These are phyloP conservation scores for Debaryomycetaceae sp. DNA, from an alignment of 1,139 yeast species.

Conservation along the genomic window DNA sequence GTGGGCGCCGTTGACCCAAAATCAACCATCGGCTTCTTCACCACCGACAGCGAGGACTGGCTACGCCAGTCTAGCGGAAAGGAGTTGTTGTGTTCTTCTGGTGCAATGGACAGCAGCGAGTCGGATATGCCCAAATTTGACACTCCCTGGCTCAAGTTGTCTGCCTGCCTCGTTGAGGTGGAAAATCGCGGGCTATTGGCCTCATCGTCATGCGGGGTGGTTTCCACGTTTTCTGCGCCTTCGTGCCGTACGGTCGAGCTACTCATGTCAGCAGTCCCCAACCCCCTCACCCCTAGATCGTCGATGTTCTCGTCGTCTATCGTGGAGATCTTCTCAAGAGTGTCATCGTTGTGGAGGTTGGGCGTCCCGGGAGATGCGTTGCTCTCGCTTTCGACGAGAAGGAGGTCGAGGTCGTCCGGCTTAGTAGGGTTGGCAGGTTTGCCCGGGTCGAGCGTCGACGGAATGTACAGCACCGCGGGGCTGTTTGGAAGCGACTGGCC, in stretches of 20 bases:
- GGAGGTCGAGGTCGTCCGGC: slow-evolving; percentile 12
- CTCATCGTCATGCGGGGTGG: no score
- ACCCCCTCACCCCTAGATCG: no score
- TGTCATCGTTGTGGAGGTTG: slow-evolving; percentile 19
- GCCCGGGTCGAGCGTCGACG: slow-evolving; percentile 10
- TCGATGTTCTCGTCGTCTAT: slow-evolving; percentile 35
- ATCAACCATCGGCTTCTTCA: no score
- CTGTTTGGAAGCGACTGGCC: no score
- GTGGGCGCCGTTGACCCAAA: slow-evolving; percentile 4
- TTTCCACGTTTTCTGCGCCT: slow-evolving; percentile 3
- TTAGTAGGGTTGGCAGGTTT: slow-evolving; percentile 5
- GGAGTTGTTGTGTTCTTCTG: slow-evolving; percentile 6
- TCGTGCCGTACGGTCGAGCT: slow-evolving; percentile 9
- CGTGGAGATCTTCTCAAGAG: slow-evolving; percentile 30
- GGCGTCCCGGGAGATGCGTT: slow-evolving; percentile 14
- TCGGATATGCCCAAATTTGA: slow-evolving; percentile 5
- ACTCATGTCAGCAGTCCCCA: slow-evolving; percentile 10
- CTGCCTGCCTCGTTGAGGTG: slow-evolving; percentile 2
- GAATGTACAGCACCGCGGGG: slow-evolving; percentile 5
- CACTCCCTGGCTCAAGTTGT: neutral
- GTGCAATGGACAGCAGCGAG: slow-evolving; percentile 4
- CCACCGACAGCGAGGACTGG: slow-evolving; percentile 7
- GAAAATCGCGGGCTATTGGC: slow-evolving; percentile 4
- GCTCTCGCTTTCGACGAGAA: slow-evolving; percentile 12
- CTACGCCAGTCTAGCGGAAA: slow-evolving; percentile 8